These are phyloP conservation scores for Lipomyces yamanashiensis DNA, from an alignment of 805 yeast genomes.

Conservation along the genomic window DNA sequence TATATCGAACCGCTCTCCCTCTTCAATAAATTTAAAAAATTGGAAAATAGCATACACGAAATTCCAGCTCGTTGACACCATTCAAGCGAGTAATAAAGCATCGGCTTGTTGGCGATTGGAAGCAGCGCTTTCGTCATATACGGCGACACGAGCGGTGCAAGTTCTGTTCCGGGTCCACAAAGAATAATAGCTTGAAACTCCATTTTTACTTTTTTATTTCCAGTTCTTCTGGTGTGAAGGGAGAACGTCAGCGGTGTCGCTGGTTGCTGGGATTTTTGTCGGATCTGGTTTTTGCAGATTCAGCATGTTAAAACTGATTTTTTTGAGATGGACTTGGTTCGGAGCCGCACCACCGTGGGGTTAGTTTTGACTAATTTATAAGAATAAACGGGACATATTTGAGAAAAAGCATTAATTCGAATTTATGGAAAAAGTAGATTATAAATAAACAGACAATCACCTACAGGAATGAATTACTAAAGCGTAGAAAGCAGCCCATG, in stretches of 20 bases:
- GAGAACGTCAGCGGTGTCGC: too few species aligned
- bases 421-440: too few species aligned
- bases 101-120: constrained; percentile 88
- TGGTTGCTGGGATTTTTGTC: too few species aligned
- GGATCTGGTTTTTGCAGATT: too few species aligned
- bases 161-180: constrained; percentile 80
- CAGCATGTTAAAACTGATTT: too few species aligned
- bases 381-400: not conserved
- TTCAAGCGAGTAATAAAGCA: constrained; percentile 82
- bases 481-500: not conserved
- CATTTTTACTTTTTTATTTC: constrained; percentile 51
- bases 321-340: too few species aligned
- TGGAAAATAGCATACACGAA: constrained; percentile 24
- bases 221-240: not conserved
- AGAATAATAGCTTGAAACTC: constrained; percentile 89
- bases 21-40: not conserved
- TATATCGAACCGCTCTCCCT: not conserved
- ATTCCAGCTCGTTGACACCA: constrained; percentile 69
- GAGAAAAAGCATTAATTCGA: too few species aligned
- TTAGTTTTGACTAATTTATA: not conserved
- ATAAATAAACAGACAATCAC: not conserved
- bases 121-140: constrained; percentile 79
- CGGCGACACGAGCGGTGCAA: constrained; percentile 71
- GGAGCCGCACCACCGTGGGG: too few species aligned
- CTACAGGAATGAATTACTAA: not conserved